Evolutionary conservation across 306 rosid species (phyloP).

Genomic region (Begonia loranthoides): DNA sequence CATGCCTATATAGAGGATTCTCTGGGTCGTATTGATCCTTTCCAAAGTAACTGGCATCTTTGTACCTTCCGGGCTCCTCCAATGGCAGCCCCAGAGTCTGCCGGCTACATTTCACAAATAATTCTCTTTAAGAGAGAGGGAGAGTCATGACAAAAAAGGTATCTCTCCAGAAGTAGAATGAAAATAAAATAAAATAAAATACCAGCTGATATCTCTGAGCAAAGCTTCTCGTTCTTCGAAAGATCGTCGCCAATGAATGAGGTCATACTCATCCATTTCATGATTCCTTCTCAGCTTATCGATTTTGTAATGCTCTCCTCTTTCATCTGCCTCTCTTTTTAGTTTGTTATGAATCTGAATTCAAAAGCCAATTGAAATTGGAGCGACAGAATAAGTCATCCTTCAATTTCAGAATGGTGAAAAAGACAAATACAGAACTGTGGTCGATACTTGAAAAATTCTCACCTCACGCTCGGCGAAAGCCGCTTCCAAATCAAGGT

Average conservation of each 20-base stretch:
- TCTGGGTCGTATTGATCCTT: conserved; percentile 66
- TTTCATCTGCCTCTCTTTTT: conserved; percentile 46
- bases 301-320: conserved; percentile 73
- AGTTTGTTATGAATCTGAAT: conserved; percentile 40
- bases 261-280: conserved; percentile 96
- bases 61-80: conserved; percentile 92
- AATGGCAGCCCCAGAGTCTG: conserved; percentile 69
- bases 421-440: no score
- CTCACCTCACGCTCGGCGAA: conserved; percentile 81
- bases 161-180: neutral
- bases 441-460: neutral
- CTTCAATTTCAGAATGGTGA: conserved; percentile 5
- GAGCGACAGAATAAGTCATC: conserved; percentile 2
- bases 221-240: conserved; percentile 85
- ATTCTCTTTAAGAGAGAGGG: neutral
- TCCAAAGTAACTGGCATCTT: conserved; percentile 61
- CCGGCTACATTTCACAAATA: conserved; percentile 37
- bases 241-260: conserved; percentile 85
- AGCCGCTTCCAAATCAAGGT: conserved; percentile 85
- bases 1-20: conserved; percentile 75
- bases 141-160: neutral
- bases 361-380: conserved; percentile 3
- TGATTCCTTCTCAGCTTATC: conserved; percentile 51
- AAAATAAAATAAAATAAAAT: conserved; percentile 10
- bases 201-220: conserved; percentile 93